These are phyloP conservation scores for Auricularia cornea DNA, from an alignment of 768 basidiomycete species.

Conservation along the genomic window DNA sequence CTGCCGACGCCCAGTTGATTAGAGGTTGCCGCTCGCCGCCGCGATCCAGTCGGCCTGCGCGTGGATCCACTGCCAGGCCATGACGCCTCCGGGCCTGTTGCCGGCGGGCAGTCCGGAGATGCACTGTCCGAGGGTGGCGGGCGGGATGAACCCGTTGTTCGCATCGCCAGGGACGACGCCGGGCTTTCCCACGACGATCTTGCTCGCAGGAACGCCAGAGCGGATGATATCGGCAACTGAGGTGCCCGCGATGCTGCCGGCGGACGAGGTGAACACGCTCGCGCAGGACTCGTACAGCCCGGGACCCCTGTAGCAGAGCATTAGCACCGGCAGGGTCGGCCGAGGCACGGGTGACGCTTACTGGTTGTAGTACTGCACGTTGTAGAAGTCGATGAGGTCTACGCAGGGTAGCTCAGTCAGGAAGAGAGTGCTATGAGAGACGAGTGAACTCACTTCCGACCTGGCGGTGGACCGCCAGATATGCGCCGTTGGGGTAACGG, in stretches of 20 bases:
- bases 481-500: slow-evolving; percentile 15
- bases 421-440: background rate
- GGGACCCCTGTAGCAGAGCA: too few relatives aligned
- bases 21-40: background rate
- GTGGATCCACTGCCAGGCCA: background rate
- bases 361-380: slow-evolving; percentile 5
- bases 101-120: background rate
- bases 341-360: background rate
- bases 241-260: slow-evolving; percentile 22
- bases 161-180: background rate
- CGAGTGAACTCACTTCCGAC: slow-evolving; percentile 12
- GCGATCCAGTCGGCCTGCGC: background rate
- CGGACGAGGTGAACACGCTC: slow-evolving; percentile 17
- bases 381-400: slow-evolving; percentile 24
- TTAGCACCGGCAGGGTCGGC: too few relatives aligned
- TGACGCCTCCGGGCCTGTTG: background rate
- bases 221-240: slow-evolving; percentile 26
- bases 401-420: background rate
- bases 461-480: slow-evolving; percentile 19
- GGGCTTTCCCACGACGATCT: slow-evolving; percentile 32
- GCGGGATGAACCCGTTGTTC: background rate
- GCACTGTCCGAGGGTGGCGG: background rate
- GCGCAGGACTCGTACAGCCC: slow-evolving; percentile 9
- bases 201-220: slow-evolving; percentile 23
- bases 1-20: too few relatives aligned